Percentiles rank a stretch among this genome's conserved stretches.
These are phyloP conservation scores for Lipomyces sp. DNA, from an alignment of 805 yeast genomes.

Conservation along the genomic window DNA sequence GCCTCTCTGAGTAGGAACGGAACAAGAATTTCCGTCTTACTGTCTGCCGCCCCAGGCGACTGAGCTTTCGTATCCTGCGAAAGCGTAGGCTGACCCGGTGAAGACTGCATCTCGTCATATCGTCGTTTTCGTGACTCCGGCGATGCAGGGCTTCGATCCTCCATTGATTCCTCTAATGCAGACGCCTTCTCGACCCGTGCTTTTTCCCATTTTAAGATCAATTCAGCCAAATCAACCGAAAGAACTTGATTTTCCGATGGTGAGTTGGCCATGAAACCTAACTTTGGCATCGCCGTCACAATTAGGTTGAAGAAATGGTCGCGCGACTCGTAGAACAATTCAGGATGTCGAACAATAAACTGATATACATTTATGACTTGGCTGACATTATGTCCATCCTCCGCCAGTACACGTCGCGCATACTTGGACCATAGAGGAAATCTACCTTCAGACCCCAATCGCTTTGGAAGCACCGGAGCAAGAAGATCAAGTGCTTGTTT, in stretches of 20 bases:
- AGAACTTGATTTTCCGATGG: conserved; percentile 71
- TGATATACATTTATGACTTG: conserved; percentile 89
- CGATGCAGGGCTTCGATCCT: conserved; percentile 5
- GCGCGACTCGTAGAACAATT: conserved; percentile 79
- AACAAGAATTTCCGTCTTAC: conserved; percentile 25
- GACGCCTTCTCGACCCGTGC: conserved; percentile 22
- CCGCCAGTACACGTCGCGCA: conserved; percentile 90
- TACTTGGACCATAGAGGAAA: conserved; percentile 81
- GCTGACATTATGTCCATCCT: conserved; percentile 83
- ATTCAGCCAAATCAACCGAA: conserved; percentile 87
- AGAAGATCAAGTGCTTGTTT: conserved; percentile 84
- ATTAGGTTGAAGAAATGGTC: conserved; percentile 89
- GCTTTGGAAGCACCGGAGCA: conserved; percentile 62
- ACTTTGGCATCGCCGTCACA: conserved; percentile 88
- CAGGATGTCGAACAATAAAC: conserved; percentile 84
- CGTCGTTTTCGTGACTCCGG: conserved; percentile 34
- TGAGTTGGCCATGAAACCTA: conserved; percentile 76
- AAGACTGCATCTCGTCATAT: conserved; percentile 29
- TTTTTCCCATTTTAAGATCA: conserved; percentile 82
- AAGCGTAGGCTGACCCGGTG: conserved; percentile 11
- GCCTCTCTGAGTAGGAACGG: conserved; percentile 86
- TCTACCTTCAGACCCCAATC: conserved; percentile 29
- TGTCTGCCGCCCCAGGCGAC: conserved; percentile 38
- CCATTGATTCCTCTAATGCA: conserved; percentile 13
- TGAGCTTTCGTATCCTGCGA: conserved; percentile 2